Evolutionary conservation across 495 filamentous ascomycete species (phyloP).

Genomic region (Trichodelitschia bisporula): DNA sequence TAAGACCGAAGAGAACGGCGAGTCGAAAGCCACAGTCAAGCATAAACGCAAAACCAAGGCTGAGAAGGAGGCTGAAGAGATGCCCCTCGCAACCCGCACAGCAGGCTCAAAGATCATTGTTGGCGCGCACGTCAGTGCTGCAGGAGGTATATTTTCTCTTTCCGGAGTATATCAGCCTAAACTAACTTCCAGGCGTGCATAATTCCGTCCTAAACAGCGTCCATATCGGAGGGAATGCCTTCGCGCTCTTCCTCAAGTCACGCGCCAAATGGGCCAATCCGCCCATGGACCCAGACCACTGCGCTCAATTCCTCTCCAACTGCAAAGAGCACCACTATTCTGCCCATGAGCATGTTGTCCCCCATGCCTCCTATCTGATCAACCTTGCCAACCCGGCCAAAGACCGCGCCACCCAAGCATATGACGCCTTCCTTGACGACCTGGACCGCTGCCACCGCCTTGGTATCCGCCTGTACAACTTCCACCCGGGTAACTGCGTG

Average conservation of each 20-base stretch:
- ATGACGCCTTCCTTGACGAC: conserved; percentile 69
- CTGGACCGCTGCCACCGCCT: conserved; percentile 69
- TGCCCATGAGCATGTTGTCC: conserved; percentile 33
- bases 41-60: conserved; percentile 24
- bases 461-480: conserved; percentile 81
- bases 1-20: conserved; percentile 4
- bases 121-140: conserved; percentile 75
- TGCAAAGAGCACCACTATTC: conserved; percentile 53
- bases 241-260: conserved; percentile 85
- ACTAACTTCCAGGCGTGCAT: conserved; percentile 39
- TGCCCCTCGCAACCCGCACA: conserved; percentile 47
- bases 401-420: conserved; percentile 65
- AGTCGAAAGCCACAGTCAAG: conserved; percentile 10
- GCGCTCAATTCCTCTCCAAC: conserved; percentile 36
- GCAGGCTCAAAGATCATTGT: conserved; percentile 54
- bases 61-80: conserved; percentile 20
- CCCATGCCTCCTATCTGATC: conserved; percentile 88
- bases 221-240: conserved; percentile 68
- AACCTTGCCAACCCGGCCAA: conserved; percentile 72
- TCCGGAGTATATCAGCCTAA: not conserved
- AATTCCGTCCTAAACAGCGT: conserved; percentile 61
- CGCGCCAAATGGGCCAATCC: conserved; percentile 91
- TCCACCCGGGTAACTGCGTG: conserved; percentile 73
- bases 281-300: conserved; percentile 38
- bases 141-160: conserved; percentile 34